Percentiles rank a stretch among this genome's conserved stretches.
Evolutionary conservation across 1,139 yeast genomes (phyloP).

Genomic region (Saccharomyces hybrid): DNA sequence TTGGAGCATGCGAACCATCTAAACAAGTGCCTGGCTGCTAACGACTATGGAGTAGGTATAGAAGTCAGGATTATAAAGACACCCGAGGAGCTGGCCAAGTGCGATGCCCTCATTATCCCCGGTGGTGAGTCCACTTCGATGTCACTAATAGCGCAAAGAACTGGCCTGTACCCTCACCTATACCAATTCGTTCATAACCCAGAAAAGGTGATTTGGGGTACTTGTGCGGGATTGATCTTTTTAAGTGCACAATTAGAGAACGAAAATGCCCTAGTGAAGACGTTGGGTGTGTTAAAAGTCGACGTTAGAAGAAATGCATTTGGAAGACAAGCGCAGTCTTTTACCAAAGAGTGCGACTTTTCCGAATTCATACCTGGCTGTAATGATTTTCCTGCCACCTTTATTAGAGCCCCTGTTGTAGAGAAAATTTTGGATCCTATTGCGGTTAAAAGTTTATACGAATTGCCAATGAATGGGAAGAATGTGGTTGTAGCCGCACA

Average conservation of each 20-base stretch:
- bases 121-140: constrained; percentile 84
- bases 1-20: constrained; percentile 56
- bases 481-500: constrained; percentile 58
- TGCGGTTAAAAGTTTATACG: constrained; percentile 40
- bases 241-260: constrained; percentile 49
- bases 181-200: constrained; percentile 41
- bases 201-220: constrained; percentile 67
- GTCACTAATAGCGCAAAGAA: constrained; percentile 62
- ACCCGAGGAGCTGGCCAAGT: constrained; percentile 38
- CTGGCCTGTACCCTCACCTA: constrained; percentile 50
- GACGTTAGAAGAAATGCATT: constrained; percentile 66
- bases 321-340: constrained; percentile 71
- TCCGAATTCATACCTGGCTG: constrained; percentile 38
- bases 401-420: constrained; percentile 75
- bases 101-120: constrained; percentile 64
- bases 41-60: constrained; percentile 10
- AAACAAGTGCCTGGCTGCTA: constrained; percentile 32
- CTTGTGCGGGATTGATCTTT: constrained; percentile 77
- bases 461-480: constrained; percentile 29
- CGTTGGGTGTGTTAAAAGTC: constrained; percentile 60
- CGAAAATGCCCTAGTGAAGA: constrained; percentile 50
- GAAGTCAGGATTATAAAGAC: constrained; percentile 48
- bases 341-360: constrained; percentile 44
- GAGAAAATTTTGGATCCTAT: constrained; percentile 33
- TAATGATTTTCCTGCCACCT: constrained; percentile 48